phyloP scores from a whole-genome alignment of 495 filamentous ascomycete species.

The Penicillium tannophilum region DNA sequence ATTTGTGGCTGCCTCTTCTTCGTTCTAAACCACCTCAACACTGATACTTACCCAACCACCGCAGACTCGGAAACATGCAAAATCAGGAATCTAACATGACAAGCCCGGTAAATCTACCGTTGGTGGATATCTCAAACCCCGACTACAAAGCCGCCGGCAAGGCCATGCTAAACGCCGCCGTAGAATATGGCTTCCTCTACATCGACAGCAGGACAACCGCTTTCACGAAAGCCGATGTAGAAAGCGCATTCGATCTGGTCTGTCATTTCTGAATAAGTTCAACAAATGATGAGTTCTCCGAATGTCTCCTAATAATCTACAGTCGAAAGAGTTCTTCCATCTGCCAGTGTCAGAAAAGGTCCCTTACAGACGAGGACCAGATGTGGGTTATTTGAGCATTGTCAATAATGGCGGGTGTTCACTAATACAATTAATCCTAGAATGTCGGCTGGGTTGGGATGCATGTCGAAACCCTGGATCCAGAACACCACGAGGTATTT shows the following conservation, averaged over 20 bases:
- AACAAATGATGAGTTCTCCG: background rate
- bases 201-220: slow-evolving; percentile 61
- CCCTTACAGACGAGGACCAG: slow-evolving; percentile 61
- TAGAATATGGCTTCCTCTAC: slow-evolving; percentile 77
- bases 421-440: slow-evolving; percentile 23
- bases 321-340: slow-evolving; percentile 72
- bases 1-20: background rate
- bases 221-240: slow-evolving; percentile 59
- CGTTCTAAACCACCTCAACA: background rate
- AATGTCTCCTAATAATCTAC: background rate
- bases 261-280: slow-evolving; percentile 31
- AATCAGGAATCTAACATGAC: slow-evolving; percentile 27
- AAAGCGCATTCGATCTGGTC: slow-evolving; percentile 55
- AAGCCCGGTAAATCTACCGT: slow-evolving; percentile 51
- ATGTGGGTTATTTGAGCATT: slow-evolving; percentile 32
- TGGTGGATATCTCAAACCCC: slow-evolving; percentile 62
- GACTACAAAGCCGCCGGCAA: slow-evolving; percentile 54
- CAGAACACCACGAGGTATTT: slow-evolving; percentile 66
- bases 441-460: slow-evolving; percentile 80
- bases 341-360: slow-evolving; percentile 66
- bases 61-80: background rate
- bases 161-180: slow-evolving; percentile 68
- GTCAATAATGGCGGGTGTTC: too few relatives aligned
- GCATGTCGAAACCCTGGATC: slow-evolving; percentile 80
- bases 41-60: background rate